phyloP scores from a whole-genome alignment of 176 grass and related monocot species.

The maize (Zea mays) region DNA sequence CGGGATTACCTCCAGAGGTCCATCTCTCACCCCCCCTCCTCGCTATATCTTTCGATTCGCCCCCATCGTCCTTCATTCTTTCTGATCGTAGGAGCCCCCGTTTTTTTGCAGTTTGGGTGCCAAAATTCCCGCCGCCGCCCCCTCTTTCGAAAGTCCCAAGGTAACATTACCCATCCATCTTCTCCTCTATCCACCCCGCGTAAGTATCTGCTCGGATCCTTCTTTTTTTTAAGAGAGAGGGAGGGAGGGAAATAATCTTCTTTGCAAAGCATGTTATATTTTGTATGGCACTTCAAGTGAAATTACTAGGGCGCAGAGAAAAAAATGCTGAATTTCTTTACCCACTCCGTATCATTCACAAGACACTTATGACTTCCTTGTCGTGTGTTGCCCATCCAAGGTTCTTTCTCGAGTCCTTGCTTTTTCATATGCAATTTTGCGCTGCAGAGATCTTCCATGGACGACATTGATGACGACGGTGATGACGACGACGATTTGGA shows the following conservation, averaged over 20 bases:
- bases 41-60: background rate
- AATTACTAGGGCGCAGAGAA: background rate
- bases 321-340: no score
- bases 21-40: background rate
- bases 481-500: constrained; percentile 42
- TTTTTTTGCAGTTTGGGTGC: constrained; percentile 55
- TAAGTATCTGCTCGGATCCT: background rate
- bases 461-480: constrained; percentile 61
- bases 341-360: no score
- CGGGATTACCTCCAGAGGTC: constrained; percentile 67
- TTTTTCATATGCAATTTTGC: background rate
- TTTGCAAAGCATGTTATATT: background rate
- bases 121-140: constrained; percentile 46
- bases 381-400: background rate
- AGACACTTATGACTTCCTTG: background rate
- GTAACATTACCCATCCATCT: constrained; percentile 10
- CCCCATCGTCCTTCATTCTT: background rate
- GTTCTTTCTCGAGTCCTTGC: background rate
- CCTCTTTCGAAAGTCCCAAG: constrained; percentile 38
- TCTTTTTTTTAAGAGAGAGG: background rate
- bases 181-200: background rate
- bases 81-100: background rate
- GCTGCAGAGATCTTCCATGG: constrained; percentile 58
- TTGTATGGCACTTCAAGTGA: background rate
- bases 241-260: background rate